phyloP scores from a whole-genome alignment of 495 filamentous ascomycete genomes.

The Baudoinia panamericana region DNA sequence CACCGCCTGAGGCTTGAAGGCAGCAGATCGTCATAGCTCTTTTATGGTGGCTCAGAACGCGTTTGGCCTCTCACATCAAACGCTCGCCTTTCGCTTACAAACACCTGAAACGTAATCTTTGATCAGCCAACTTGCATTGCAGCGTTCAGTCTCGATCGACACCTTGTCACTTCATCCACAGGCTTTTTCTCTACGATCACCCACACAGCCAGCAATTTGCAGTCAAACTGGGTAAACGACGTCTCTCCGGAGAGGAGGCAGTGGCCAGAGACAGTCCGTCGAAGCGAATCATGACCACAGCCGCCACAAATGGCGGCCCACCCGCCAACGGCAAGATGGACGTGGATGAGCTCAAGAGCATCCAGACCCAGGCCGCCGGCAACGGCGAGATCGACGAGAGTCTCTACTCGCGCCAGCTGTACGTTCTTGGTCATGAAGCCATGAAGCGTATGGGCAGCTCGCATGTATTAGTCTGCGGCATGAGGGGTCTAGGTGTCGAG shows the following conservation, averaged over 20 bases:
- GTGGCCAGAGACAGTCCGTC: conserved; percentile 9
- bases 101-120: too few species aligned
- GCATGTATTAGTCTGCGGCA: conserved; percentile 80
- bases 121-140: too few species aligned
- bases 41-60: too few species aligned
- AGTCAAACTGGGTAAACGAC: conserved; percentile 21
- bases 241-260: conserved; percentile 20
- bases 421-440: conserved; percentile 95
- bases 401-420: conserved; percentile 93
- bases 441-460: conserved; percentile 99
- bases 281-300: conserved; percentile 18
- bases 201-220: neutral
- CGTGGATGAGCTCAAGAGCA: conserved; percentile 56
- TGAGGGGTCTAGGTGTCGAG: conserved; percentile 91
- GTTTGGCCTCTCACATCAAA: too few species aligned
- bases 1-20: too few species aligned
- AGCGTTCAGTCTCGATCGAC: too few species aligned
- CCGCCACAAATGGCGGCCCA: conserved; percentile 25
- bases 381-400: conserved; percentile 80
- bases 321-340: conserved; percentile 48
- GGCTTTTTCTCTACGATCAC: neutral
- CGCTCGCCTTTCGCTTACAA: too few species aligned
- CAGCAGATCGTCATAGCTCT: too few species aligned
- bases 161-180: too few species aligned
- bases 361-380: conserved; percentile 3